phyloP scores from a whole-genome alignment of 495 filamentous ascomycete genomes.

The Annulohypoxylon moriforme region DNA sequence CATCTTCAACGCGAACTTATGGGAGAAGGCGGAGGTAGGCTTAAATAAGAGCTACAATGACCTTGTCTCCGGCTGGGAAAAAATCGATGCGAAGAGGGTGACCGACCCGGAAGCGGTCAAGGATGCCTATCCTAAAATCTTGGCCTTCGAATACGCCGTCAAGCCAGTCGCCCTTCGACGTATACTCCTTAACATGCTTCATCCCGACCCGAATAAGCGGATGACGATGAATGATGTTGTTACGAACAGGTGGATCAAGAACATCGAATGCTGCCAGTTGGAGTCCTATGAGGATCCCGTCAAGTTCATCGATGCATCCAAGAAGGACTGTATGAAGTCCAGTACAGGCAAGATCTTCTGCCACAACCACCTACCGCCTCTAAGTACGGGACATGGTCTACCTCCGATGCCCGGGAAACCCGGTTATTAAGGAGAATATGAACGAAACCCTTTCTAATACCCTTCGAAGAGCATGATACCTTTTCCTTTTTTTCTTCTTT shows the following conservation, averaged over 20 bases:
- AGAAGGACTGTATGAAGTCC: slow-evolving; percentile 57
- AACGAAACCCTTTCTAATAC: not conserved
- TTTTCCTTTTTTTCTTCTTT: slow-evolving; percentile 5
- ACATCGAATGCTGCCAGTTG: slow-evolving; percentile 76
- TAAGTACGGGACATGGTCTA: slow-evolving; percentile 55
- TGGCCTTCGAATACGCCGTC: slow-evolving; percentile 60
- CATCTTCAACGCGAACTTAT: slow-evolving; percentile 71
- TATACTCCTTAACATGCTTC: slow-evolving; percentile 78
- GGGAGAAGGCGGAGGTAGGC: slow-evolving; percentile 67
- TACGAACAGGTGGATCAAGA: slow-evolving; percentile 71
- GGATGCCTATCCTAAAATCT: slow-evolving; percentile 62
- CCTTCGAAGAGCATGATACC: not conserved
- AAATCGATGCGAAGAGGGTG: slow-evolving; percentile 65
- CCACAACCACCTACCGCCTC: slow-evolving; percentile 61
- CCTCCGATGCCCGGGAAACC: slow-evolving; percentile 61
- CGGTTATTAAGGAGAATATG: slow-evolving; percentile 51
- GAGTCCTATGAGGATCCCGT: slow-evolving; percentile 68
- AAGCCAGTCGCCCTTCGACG: slow-evolving; percentile 67
- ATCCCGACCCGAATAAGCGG: slow-evolving; percentile 74
- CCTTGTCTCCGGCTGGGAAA: slow-evolving; percentile 71
- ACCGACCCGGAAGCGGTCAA: slow-evolving; percentile 57
- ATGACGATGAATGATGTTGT: slow-evolving; percentile 71
- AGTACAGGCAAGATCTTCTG: slow-evolving; percentile 58
- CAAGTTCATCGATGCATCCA: slow-evolving; percentile 62
- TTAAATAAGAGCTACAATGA: slow-evolving; percentile 61